phyloP scores from a whole-genome alignment of 2,329 filamentous ascomycete species.

The Talaromyces sp. region DNA sequence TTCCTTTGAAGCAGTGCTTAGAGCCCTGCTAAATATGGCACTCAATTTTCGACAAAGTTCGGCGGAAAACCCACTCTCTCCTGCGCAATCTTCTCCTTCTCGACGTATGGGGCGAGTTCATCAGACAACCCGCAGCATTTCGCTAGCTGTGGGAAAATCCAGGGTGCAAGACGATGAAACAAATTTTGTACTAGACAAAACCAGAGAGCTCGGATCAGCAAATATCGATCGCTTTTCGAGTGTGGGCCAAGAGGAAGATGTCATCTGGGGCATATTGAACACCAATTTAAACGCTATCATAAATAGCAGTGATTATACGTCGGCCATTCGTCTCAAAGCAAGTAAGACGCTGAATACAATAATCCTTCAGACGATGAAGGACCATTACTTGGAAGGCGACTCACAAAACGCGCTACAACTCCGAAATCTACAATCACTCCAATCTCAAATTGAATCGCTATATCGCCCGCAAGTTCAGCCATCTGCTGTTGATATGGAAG shows the following conservation, averaged over 20 bases:
- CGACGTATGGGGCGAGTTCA: constrained; percentile 25
- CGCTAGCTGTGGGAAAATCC: constrained; percentile 33
- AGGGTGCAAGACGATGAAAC: constrained; percentile 39
- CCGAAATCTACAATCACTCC: constrained; percentile 63
- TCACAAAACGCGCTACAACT: constrained; percentile 60
- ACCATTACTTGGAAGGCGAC: constrained; percentile 31
- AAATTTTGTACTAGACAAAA: constrained; percentile 60
- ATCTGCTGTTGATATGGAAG: constrained; percentile 64
- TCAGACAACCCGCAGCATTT: constrained; percentile 35
- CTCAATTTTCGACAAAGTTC: constrained; percentile 38
- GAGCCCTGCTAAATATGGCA: constrained; percentile 68
- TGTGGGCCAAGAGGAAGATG: constrained; percentile 55
- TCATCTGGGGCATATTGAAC: constrained; percentile 69
- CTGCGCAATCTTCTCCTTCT: constrained; percentile 16
- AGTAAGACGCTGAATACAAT: constrained; percentile 55
- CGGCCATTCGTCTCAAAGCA: constrained; percentile 43
- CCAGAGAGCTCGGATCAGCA: constrained; percentile 65
- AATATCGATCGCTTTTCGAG: constrained; percentile 70
- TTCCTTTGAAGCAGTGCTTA: constrained; percentile 71
- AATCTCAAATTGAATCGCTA: constrained; percentile 55
- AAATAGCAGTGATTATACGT: constrained; percentile 30
- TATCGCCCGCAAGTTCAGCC: constrained; percentile 49
- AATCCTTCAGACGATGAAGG: constrained; percentile 38
- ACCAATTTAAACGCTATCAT: constrained; percentile 46
- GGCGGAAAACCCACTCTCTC: constrained; percentile 50